Evolutionary conservation across 2,329 filamentous ascomycete genomes (phyloP).

Genomic region (Myotisia sp.): DNA sequence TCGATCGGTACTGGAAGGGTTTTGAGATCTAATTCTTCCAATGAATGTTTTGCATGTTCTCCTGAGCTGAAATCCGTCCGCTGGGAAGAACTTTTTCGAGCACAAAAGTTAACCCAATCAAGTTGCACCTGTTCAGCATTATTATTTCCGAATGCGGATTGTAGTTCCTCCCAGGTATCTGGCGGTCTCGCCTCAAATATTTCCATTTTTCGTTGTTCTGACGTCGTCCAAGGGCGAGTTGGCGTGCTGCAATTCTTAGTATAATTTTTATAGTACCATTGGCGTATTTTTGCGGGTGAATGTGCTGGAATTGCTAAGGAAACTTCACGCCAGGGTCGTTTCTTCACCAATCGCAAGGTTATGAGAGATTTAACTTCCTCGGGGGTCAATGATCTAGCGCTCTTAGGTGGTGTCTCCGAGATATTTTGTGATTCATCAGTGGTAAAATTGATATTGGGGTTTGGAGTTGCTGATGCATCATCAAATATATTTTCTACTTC

Average conservation of each 20-base stretch:
- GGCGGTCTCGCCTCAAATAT: constrained; percentile 3
- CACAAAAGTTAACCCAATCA: constrained; percentile 10
- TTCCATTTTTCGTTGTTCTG: constrained; percentile 2
- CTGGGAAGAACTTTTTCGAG: neutral
- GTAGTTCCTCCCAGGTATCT: constrained; percentile 8
- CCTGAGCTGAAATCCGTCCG: too few relatives aligned
- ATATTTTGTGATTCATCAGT: neutral
- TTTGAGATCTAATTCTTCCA: too few relatives aligned
- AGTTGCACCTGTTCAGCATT: constrained; percentile 8
- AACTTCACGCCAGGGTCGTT: constrained; percentile 9
- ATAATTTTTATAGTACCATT: constrained; percentile 11
- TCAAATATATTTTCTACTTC: too few relatives aligned
- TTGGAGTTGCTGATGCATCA: too few relatives aligned
- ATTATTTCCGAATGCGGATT: constrained; percentile 7
- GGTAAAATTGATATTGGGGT: neutral
- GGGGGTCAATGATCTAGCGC: constrained; percentile 4
- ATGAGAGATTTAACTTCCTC: constrained; percentile 9
- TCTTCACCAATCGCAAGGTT: constrained; percentile 7
- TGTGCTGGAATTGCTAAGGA: constrained; percentile 6
- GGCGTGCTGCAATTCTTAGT: neutral
- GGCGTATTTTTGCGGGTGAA: constrained; percentile 6
- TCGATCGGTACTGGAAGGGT: too few relatives aligned
- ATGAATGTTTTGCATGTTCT: too few relatives aligned
- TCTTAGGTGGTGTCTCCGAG: too few relatives aligned
- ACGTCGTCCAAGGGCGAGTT: neutral